Evolutionary conservation across 441 rosid genomes (phyloP).

Genomic region (Daphne laureola): DNA sequence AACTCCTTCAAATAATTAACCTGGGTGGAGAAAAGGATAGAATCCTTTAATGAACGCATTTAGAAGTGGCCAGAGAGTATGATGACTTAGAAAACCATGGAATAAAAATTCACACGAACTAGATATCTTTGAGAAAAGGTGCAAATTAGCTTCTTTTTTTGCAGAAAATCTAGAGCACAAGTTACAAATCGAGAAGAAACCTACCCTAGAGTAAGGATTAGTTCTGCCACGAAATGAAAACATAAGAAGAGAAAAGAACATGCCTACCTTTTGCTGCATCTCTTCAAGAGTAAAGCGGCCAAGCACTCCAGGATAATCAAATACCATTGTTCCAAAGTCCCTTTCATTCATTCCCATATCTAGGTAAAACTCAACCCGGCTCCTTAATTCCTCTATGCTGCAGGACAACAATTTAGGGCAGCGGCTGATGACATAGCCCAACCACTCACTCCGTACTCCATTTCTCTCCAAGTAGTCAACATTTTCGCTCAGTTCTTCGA

Average conservation of each 20-base stretch:
- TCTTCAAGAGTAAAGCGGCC: slow-evolving; percentile 60
- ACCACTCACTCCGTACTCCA: slow-evolving; percentile 83
- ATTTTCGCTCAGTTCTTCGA: slow-evolving; percentile 47
- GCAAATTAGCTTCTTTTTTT: too few relatives aligned
- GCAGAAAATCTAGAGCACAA: slow-evolving; percentile 4
- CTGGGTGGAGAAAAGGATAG: slow-evolving; percentile 26
- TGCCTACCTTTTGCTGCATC: slow-evolving; percentile 69
- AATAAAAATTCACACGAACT: neutral
- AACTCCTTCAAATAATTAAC: slow-evolving; percentile 78
- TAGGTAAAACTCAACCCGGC: slow-evolving; percentile 57
- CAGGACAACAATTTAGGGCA: slow-evolving; percentile 59
- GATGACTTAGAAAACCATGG: neutral
- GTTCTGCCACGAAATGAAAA: neutral
- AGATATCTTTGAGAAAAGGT: neutral
- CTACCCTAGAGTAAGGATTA: too few relatives aligned
- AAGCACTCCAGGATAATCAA: slow-evolving; percentile 66
- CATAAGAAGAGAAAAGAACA: neutral
- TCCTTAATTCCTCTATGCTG: slow-evolving; percentile 55
- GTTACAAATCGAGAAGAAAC: slow-evolving; percentile 1
- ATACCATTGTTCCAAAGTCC: slow-evolving; percentile 91
- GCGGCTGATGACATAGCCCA: slow-evolving; percentile 72
- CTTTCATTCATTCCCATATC: slow-evolving; percentile 72
- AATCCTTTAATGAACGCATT: slow-evolving; percentile 1
- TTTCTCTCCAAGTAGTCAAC: slow-evolving; percentile 67
- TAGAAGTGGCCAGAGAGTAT: too few relatives aligned